Evolutionary conservation across 1,284 basidiomycete species (phyloP), one percentile per base, ranked within the genome.

Genomic region (Mrakiaceae sp.): DNA sequence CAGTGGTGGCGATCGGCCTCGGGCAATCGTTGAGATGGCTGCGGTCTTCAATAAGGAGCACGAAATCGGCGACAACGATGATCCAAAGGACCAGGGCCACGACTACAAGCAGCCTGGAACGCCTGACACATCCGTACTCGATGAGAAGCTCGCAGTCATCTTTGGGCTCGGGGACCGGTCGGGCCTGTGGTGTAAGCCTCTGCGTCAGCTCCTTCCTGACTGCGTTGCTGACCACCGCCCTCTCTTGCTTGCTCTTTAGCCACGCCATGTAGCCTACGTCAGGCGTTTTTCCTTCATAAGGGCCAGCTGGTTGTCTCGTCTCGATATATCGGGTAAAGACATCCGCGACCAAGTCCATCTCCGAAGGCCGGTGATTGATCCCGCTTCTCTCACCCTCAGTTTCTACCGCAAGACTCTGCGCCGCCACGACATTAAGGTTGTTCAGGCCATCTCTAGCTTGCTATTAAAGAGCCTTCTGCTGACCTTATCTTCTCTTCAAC

Each of bases 271-370:
- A 60, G 64, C 12, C 57, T 62, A 27, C 51, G 62, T 11, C 53
- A 62, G 27, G 16, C 42, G 2, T 62, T 74, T 9, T 66, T 75
- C 2, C 75, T 75, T 2, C 70, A 69, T 42, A 68, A 76, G 8
- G 77, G 77, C 0, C 76, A 77, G 64, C 71, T 77, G 59, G 75
- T 77, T 59, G 42, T 78, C 11, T 73, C 69, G 0, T 71, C 73
- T 1, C 67, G 70, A 40, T 77, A 70, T 63, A 63, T 77, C 10
- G 77, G 77, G 59, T 78, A 27, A 27, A 27, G 27, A 27, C 27
- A 27, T 27, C 27, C 27, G 27, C 27, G 27, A 27, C 27, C 27
- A 27, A 27, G 27, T 27, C 27, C 27, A 27, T 27, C 27, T 27
- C 27, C 27, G 27, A 27, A 27, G 27, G 27, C 27, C 27, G 27